These are phyloP conservation scores for Kodamaea hsintzibuensis DNA, from an alignment of 805 yeast species.

Conservation along the genomic window DNA sequence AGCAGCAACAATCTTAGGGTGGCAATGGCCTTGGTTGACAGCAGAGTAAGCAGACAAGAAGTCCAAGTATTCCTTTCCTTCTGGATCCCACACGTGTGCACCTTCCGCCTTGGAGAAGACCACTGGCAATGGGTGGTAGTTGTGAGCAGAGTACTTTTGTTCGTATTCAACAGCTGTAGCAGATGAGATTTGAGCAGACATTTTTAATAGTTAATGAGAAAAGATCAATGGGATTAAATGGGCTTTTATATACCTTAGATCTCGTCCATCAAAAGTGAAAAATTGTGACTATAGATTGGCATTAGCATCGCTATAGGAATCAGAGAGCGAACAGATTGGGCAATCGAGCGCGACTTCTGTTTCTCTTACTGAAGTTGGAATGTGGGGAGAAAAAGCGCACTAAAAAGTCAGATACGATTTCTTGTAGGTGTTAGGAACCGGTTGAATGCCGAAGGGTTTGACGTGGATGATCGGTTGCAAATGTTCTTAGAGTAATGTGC, in stretches of 20 bases:
- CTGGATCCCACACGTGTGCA: constrained; percentile 98
- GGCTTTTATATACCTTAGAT: constrained; percentile 1
- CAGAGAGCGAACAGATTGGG: constrained; percentile 10
- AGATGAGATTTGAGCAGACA: constrained; percentile 53
- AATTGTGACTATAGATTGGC: constrained; percentile 5
- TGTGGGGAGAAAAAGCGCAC: neutral
- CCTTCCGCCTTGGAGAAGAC: constrained; percentile 86
- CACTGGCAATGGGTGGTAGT: constrained; percentile 95
- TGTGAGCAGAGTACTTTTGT: constrained; percentile 86
- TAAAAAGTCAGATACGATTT: neutral
- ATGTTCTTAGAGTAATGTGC: neutral
- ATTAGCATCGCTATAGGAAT: constrained; percentile 10
- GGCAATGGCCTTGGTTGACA: constrained; percentile 97
- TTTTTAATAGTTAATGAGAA: constrained; percentile 9
- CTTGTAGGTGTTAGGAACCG: neutral
- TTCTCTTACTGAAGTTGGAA: neutral
- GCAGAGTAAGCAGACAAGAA: constrained; percentile 95
- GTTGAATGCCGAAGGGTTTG: neutral
- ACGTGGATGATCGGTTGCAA: neutral
- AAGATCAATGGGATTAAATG: neutral
- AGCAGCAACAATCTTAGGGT: constrained; percentile 86
- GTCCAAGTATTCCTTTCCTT: constrained; percentile 90
- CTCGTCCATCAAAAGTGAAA: constrained; percentile 3
- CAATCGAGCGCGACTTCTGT: constrained; percentile 4
- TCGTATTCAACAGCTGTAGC: constrained; percentile 67